Percentiles rank a stretch among this genome's conserved stretches.
phyloP scores from a whole-genome alignment of 495 filamentous ascomycete genomes.

The Chaetomium fimeti region DNA sequence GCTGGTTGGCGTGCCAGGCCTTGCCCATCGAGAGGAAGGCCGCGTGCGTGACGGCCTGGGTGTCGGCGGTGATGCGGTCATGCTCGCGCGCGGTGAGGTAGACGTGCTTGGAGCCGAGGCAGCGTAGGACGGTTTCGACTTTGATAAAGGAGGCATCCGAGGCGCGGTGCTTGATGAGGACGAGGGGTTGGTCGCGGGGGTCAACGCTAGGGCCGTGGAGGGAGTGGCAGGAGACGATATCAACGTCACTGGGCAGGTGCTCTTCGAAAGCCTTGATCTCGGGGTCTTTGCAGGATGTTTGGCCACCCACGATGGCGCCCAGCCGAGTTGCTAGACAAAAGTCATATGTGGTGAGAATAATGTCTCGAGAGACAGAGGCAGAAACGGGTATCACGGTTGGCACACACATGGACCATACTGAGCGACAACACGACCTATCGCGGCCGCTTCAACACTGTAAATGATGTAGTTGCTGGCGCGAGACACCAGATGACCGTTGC shows the following conservation, averaged over 20 bases:
- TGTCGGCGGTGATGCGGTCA: slow-evolving; percentile 96
- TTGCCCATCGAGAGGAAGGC: slow-evolving; percentile 97
- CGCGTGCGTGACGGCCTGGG: slow-evolving; percentile 95
- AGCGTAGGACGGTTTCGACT: slow-evolving; percentile 75
- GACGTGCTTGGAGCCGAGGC: slow-evolving; percentile 78
- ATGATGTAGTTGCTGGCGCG: slow-evolving; percentile 94
- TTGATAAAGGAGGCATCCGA: slow-evolving; percentile 71
- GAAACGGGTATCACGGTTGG: neutral
- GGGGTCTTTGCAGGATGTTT: slow-evolving; percentile 97
- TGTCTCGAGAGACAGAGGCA: neutral
- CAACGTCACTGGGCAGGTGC: slow-evolving; percentile 81
- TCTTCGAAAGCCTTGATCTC: slow-evolving; percentile 92
- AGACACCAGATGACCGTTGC: slow-evolving; percentile 93
- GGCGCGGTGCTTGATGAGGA: slow-evolving; percentile 88
- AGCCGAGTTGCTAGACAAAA: slow-evolving; percentile 74
- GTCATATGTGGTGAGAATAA: slow-evolving; percentile 20
- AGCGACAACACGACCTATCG: slow-evolving; percentile 79
- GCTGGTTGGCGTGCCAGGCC: slow-evolving; percentile 87
- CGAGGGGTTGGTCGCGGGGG: slow-evolving; percentile 81
- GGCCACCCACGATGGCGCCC: slow-evolving; percentile 90
- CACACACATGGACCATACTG: slow-evolving; percentile 86
- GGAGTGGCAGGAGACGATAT: slow-evolving; percentile 95
- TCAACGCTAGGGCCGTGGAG: slow-evolving; percentile 92
- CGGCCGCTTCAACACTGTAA: slow-evolving; percentile 93
- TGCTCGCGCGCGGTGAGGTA: slow-evolving; percentile 82